Percentiles rank a stretch among this genome's conserved stretches.
These are phyloP conservation scores for Mycosphaerella sp. DNA, from an alignment of 2,329 filamentous ascomycete species.

Conservation along the genomic window DNA sequence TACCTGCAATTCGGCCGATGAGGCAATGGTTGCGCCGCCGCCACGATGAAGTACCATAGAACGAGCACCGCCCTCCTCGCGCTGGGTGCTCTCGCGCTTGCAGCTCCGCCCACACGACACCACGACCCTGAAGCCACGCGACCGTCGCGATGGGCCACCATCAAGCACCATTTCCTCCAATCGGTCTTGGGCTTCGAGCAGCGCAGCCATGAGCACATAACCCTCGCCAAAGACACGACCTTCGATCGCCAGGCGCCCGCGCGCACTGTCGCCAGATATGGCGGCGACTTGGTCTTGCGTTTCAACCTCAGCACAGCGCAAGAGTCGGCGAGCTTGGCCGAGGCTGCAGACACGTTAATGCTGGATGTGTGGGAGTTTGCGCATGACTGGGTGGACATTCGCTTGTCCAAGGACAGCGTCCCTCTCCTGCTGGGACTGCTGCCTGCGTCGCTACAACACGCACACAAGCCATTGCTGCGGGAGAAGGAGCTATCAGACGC, in stretches of 20 bases:
- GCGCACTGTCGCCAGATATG: slow-evolving; percentile 48
- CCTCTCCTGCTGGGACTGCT: slow-evolving; percentile 72
- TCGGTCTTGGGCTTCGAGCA: slow-evolving; percentile 13
- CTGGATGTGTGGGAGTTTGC: slow-evolving; percentile 89
- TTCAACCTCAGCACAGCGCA: slow-evolving; percentile 68
- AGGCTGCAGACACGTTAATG: slow-evolving; percentile 67
- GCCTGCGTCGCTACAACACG: slow-evolving; percentile 63
- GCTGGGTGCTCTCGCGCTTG: slow-evolving; percentile 14
- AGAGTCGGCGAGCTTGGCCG: slow-evolving; percentile 65
- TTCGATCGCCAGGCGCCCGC: slow-evolving; percentile 16
- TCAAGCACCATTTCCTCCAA: slow-evolving; percentile 14
- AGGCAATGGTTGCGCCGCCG: not conserved
- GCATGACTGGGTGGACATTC: slow-evolving; percentile 75
- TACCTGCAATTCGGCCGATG: not conserved
- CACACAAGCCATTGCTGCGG: slow-evolving; percentile 70
- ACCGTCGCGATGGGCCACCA: slow-evolving; percentile 16
- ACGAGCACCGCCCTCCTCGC: slow-evolving; percentile 13
- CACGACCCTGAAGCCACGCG: slow-evolving; percentile 1
- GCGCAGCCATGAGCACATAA: slow-evolving; percentile 2
- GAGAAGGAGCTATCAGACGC: slow-evolving; percentile 64
- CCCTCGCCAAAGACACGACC: not conserved
- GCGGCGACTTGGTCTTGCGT: slow-evolving; percentile 77
- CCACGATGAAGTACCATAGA: slow-evolving; percentile 12
- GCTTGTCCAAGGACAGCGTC: slow-evolving; percentile 69
- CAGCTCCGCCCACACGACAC: slow-evolving; percentile 14